These are phyloP conservation scores for Scleromitrula shiraiana DNA, from an alignment of 2,329 filamentous ascomycete genomes.

Conservation along the genomic window DNA sequence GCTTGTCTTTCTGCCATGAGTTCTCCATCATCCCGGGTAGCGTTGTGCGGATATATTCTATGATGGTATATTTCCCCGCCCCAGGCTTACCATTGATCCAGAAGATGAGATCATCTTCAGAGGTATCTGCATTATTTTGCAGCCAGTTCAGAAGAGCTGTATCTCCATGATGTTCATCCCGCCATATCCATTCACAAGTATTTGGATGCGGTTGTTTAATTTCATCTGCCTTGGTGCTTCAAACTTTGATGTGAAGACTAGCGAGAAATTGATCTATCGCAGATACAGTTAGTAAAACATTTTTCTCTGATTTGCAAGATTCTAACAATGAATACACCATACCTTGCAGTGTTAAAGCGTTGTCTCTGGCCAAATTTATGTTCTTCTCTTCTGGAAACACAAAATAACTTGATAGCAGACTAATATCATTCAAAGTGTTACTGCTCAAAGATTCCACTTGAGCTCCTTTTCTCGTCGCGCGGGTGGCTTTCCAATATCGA, in stretches of 20 bases:
- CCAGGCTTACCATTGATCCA: neutral
- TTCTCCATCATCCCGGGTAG: neutral
- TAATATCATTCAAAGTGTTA: neutral
- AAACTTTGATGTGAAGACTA: too few relatives aligned
- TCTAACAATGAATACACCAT: too few relatives aligned
- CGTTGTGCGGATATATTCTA: neutral
- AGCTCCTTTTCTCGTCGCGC: neutral
- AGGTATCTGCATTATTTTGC: neutral
- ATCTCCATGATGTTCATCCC: neutral
- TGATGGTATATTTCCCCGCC: neutral
- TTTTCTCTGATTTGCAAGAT: too few relatives aligned
- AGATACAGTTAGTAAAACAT: too few relatives aligned
- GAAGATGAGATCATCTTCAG: neutral
- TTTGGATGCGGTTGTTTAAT: too few relatives aligned
- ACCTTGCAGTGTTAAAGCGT: neutral
- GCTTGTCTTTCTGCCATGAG: neutral
- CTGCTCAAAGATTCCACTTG: neutral
- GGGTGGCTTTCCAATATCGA: neutral
- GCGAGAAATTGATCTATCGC: too few relatives aligned
- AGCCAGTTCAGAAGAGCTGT: neutral
- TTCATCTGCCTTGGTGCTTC: too few relatives aligned
- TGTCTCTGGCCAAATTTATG: neutral
- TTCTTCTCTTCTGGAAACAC: neutral
- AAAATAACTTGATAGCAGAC: neutral
- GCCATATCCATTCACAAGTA: too few relatives aligned